Evolutionary conservation across 495 filamentous ascomycete species (phyloP), one percentile per base, ranked within the genome.

Genomic region (Neurospora cerealis): DNA sequence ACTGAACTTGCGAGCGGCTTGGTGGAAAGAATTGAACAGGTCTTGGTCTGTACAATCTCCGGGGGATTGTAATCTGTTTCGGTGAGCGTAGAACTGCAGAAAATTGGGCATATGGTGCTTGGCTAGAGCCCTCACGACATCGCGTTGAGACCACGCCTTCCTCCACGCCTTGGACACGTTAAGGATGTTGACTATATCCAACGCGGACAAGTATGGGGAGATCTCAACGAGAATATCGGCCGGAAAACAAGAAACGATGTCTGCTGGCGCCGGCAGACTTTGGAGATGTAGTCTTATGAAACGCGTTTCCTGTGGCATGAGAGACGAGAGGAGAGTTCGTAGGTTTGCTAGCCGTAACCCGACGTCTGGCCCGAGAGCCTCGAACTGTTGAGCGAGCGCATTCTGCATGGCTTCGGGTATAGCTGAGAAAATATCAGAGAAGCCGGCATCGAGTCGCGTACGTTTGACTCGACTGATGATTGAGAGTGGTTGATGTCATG

Each of bases 131-230:
- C 9, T 34, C 17, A 80, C 38, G 36, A 81, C 72, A 37, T 76
- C 15, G 4, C 66, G 41, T 4, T 79, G 79, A 40, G 79, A 42
- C 71, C 82, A 76, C 44, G 75, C 70, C 15, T 69, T 69, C 21
- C 79, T 78, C 83, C 83, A 84, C 21, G 17, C 19, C 73, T 71
- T 83, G 11, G 80, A 83, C 1, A 84, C 81, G 11, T 72, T 36
- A 3, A 82, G 72, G 17, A 79, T 78, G 37, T 11, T 40, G 44
- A 69, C 40, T 36, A 81, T 75, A 8, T 80, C 75, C 11, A 32
- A 66, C 15, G 72, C 21, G n/a, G 77, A 72, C 7, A 84, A 36
- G 11, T 80, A 40, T 21, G 70, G 34, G 6, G 78, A 78, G 46
- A 84, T 71, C 37, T 78, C 71, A 3, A 70, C n/a, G 4, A 77